These are phyloP conservation scores for Piedraia hortae DNA, from an alignment of 2,329 filamentous ascomycete genomes.

Conservation along the genomic window DNA sequence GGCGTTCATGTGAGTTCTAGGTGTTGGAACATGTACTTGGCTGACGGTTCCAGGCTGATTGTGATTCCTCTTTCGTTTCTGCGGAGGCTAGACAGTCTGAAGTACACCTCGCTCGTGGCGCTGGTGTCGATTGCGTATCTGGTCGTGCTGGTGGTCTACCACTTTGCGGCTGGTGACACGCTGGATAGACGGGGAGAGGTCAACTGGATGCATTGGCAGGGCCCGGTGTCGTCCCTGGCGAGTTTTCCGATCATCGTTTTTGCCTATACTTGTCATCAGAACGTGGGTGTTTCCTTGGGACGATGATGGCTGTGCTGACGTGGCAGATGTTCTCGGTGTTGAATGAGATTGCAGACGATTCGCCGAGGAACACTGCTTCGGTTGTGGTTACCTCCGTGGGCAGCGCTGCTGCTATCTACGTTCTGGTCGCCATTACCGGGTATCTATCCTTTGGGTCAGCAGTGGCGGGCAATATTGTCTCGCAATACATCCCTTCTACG, in stretches of 20 bases:
- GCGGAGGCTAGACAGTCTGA: conserved; percentile 72
- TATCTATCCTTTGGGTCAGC: conserved; percentile 87
- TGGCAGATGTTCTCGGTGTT: conserved; percentile 92
- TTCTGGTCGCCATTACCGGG: conserved; percentile 77
- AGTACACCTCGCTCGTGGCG: conserved; percentile 85
- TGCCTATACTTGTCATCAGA: conserved; percentile 98
- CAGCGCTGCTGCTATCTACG: conserved; percentile 60
- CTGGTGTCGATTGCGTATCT: conserved; percentile 84
- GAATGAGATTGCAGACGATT: conserved; percentile 76
- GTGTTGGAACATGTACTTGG: not conserved
- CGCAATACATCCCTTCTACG: conserved; percentile 57
- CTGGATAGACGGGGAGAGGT: conserved; percentile 47
- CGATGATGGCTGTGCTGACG: no score
- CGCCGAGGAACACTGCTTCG: conserved; percentile 45
- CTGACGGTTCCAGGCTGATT: conserved; percentile 50
- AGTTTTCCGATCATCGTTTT: conserved; percentile 90
- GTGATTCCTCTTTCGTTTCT: conserved; percentile 89
- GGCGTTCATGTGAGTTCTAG: conserved; percentile 51
- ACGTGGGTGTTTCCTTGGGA: conserved; percentile 34
- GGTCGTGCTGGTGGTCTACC: conserved; percentile 74
- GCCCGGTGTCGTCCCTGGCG: conserved; percentile 50
- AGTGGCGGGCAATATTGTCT: conserved; percentile 75
- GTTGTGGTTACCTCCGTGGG: conserved; percentile 71
- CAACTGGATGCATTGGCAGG: conserved; percentile 49
- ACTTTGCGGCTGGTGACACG: conserved; percentile 57